Evolutionary conservation across 2,329 filamentous ascomycete species (phyloP).

Genomic region (Colletotrichum melonis): DNA sequence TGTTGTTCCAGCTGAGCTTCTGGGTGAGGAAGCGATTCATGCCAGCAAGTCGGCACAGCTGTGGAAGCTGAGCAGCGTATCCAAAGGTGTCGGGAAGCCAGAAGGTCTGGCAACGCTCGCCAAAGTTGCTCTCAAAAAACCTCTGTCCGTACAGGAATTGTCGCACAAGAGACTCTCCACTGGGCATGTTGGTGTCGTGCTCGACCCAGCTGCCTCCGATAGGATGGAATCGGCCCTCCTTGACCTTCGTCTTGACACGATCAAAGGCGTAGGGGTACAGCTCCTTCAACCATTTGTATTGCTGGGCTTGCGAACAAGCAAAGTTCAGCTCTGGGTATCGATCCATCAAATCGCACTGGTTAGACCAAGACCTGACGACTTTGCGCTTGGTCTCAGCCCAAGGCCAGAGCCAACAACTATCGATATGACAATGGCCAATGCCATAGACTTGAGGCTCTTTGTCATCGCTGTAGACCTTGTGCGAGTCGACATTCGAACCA

Average conservation of each 20-base stretch:
- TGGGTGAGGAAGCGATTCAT: constrained; percentile 98
- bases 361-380: constrained; percentile 94
- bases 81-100: constrained; percentile 99
- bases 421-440: constrained; percentile 97
- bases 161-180: constrained; percentile 91
- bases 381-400: constrained; percentile 98
- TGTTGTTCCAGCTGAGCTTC: constrained; percentile 99
- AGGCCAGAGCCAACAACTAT: constrained; percentile 98
- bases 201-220: constrained; percentile 99
- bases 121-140: constrained; percentile 94
- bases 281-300: constrained; percentile 96
- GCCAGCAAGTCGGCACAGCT: constrained; percentile 91
- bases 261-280: constrained; percentile 90
- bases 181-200: constrained; percentile 97
- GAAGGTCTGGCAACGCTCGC: constrained; percentile 88
- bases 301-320: constrained; percentile 92
- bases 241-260: constrained; percentile 90
- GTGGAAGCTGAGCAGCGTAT: constrained; percentile 94
- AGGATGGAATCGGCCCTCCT: constrained; percentile 90
- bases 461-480: constrained; percentile 83
- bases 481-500: constrained; percentile 82
- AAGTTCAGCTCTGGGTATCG: constrained; percentile 95
- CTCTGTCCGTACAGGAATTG: constrained; percentile 97
- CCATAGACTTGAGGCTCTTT: constrained; percentile 83
- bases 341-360: constrained; percentile 95